Evolutionary conservation across 2,329 filamentous ascomycete species (phyloP), one percentile per base, ranked within the genome.

Genomic region (Hypoxylon sp.): DNA sequence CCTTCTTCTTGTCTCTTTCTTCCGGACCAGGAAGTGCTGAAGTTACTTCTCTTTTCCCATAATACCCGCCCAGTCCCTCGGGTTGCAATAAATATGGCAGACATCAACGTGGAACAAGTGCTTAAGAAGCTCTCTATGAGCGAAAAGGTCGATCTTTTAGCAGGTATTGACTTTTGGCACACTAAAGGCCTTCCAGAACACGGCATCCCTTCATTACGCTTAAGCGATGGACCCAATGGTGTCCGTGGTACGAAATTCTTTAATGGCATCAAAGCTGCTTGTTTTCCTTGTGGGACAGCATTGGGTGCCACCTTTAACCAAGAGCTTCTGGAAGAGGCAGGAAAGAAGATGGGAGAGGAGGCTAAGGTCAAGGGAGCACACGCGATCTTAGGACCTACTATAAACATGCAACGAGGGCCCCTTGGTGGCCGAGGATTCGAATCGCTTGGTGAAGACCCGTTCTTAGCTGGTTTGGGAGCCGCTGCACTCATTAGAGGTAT

Each of bases 151-250:
- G 83, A 85, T 45, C 79, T 88, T 46, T 79, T 88, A 55, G 81
- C 85, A 50, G 85, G 88, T 62, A 84, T 86, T 70, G 90, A 92
- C 78, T 91, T 91, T 74, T 92, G 90, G 90, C 88, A 91, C 74
- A 90, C 90, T 34, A 86, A 87, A 71, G 78, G 86, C 13, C 81
- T 92, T 5, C 86, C 87, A 9, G 77, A 87, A 21, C 84, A 89
- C 73, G 86, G 86, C 1, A 83, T 92, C 34, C 90, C 90, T 5
- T 88, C 89, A 0, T 82, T 92, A 32, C 87, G 90, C 51, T 83
- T 90, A 50, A 87, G 88, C 38, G 90, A 93, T 72, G 90, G 90
- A 0, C 91, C 91, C 38, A 92, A 91, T 76, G 90, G 90, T 55
- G 86, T 90, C 34, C 84, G 90, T 69, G 90, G 90, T 55, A 89